phyloP scores from a whole-genome alignment of 371 early-diverging fungal species.

The Zancudomyces culisetae region DNA sequence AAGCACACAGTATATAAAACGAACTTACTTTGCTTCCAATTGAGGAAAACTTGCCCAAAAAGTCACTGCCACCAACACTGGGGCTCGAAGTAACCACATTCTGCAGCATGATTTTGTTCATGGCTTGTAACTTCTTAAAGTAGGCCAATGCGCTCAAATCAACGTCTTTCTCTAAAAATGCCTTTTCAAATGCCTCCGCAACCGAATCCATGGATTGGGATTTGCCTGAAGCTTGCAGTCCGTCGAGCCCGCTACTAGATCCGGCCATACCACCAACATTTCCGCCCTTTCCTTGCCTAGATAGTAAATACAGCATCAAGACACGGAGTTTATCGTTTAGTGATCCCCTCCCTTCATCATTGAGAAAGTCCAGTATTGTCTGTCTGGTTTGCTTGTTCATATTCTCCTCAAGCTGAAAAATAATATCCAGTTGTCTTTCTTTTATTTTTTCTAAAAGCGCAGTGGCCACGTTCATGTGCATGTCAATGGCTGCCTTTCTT shows the following conservation, averaged over 20 bases:
- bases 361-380: slow-evolving; percentile 58
- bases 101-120: slow-evolving; percentile 22
- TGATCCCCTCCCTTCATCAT: slow-evolving; percentile 53
- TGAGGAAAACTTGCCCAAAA: slow-evolving; percentile 50
- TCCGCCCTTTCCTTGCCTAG: slow-evolving; percentile 10
- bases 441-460: slow-evolving; percentile 78
- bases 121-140: slow-evolving; percentile 38
- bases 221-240: not conserved
- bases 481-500: slow-evolving; percentile 85
- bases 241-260: too few relatives aligned
- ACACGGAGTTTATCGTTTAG: slow-evolving; percentile 82
- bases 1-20: not conserved
- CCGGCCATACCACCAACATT: not conserved
- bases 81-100: not conserved
- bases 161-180: slow-evolving; percentile 52
- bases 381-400: slow-evolving; percentile 43
- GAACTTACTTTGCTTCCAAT: slow-evolving; percentile 59
- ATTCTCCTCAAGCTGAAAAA: slow-evolving; percentile 86
- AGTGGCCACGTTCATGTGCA: slow-evolving; percentile 97
- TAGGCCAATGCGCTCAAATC: slow-evolving; percentile 53
- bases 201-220: slow-evolving; percentile 8
- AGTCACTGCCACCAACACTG: slow-evolving; percentile 16
- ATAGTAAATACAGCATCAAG: slow-evolving; percentile 66
- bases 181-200: slow-evolving; percentile 61
- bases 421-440: slow-evolving; percentile 84